Conservation (phyloP, 768 basidiomycete species). For the Naganishia vaughanmartiniae region DNA sequence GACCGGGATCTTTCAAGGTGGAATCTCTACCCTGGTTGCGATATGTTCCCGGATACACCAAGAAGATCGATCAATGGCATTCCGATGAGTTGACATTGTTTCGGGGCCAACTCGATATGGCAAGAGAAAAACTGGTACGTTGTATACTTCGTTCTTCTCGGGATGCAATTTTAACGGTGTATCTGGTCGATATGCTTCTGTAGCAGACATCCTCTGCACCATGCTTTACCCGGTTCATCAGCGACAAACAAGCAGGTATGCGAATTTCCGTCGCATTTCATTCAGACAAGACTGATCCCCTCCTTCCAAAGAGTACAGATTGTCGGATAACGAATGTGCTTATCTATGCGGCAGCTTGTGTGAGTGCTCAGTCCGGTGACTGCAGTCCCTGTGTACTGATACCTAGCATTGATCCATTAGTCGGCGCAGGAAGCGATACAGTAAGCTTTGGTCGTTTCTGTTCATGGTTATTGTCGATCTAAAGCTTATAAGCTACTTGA, state of each 20-base stretch:
- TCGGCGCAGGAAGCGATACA: constrained; percentile 19
- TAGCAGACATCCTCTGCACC: not conserved
- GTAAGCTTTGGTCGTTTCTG: not conserved
- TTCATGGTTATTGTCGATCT: no score
- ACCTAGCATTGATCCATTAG: not conserved
- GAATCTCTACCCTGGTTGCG: constrained; percentile 22
- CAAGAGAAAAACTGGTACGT: constrained; percentile 56
- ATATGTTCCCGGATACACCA: constrained; percentile 63
- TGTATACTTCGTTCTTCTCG: not conserved
- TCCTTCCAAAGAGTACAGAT: constrained; percentile 1
- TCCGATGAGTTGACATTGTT: constrained; percentile 61
- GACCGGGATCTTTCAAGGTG: constrained; percentile 29
- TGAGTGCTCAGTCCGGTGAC: not conserved
- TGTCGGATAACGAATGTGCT: constrained; percentile 23
- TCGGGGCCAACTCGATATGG: constrained; percentile 58
- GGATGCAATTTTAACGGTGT: not conserved
- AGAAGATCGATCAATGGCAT: constrained; percentile 62
- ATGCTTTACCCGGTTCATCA: constrained; percentile 18
- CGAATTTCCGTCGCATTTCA: not conserved
- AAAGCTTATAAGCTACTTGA: not conserved
- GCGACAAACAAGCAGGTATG: constrained; percentile 20
- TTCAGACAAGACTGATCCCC: not conserved
- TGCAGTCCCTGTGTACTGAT: not conserved
- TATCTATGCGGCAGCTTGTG: constrained; percentile 19
- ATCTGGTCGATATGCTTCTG: not conserved